These are phyloP conservation scores for Magnusiomyces suaveolens DNA, from an alignment of 1,139 yeast species.

Conservation along the genomic window DNA sequence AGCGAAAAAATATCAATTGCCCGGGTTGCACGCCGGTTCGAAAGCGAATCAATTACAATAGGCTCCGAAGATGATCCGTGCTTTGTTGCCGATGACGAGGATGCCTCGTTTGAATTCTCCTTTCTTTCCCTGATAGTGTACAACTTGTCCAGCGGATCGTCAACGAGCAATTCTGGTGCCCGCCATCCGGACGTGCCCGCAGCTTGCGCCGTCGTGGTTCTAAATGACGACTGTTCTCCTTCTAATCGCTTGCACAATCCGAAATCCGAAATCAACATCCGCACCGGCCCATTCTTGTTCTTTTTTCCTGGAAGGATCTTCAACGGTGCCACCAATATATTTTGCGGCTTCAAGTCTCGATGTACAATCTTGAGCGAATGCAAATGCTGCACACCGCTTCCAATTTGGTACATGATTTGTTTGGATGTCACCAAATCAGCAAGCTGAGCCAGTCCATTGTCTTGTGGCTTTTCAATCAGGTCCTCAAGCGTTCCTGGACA, in stretches of 20 bases:
- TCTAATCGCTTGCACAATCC: constrained; percentile 91
- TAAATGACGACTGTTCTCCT: constrained; percentile 83
- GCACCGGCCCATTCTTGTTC: constrained; percentile 34
- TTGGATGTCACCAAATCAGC: constrained; percentile 36
- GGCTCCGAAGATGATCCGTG: constrained; percentile 27
- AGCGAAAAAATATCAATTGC: constrained; percentile 93
- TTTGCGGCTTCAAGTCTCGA: constrained; percentile 92
- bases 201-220: constrained; percentile 85
- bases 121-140: not conserved
- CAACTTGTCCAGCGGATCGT: constrained; percentile 12
- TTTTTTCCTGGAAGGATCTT: constrained; percentile 29
- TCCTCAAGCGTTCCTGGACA: constrained; percentile 88
- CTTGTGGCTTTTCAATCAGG: constrained; percentile 39
- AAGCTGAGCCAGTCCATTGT: not conserved
- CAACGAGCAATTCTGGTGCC: constrained; percentile 73
- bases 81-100: too few species aligned
- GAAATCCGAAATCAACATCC: constrained; percentile 79
- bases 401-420: constrained; percentile 63
- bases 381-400: constrained; percentile 75
- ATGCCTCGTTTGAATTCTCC: constrained; percentile 8
- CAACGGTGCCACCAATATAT: constrained; percentile 74
- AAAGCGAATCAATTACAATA: constrained; percentile 32
- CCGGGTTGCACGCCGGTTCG: constrained; percentile 64
- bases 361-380: constrained; percentile 91
- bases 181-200: constrained; percentile 99